A percentile compares a stretch with the other conserved stretches of the same genome.
Conservation (phyloP, 208 protist species). For the Leishmania lainsoni region DNA sequence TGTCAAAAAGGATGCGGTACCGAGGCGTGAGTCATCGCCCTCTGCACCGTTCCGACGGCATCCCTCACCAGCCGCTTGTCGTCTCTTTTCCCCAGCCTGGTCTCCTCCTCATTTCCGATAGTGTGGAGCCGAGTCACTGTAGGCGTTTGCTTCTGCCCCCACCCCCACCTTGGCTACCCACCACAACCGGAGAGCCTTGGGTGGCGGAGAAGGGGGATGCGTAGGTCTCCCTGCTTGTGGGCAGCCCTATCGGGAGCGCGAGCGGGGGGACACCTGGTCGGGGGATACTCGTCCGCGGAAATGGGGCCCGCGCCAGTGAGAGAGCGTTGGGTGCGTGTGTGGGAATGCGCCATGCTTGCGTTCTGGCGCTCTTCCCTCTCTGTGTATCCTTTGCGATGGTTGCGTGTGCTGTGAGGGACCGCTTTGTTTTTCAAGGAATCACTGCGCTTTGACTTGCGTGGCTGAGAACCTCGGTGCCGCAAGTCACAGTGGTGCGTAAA, state of each 20-base stretch:
- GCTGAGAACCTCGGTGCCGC: too few relatives aligned
- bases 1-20: background rate
- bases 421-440: too few relatives aligned
- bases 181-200: background rate
- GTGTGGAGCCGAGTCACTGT: background rate
- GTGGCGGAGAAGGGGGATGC: background rate
- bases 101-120: background rate
- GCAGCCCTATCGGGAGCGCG: background rate
- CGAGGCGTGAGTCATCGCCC: background rate
- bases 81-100: background rate
- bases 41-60: background rate
- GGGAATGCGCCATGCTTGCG: background rate
- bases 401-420: too few relatives aligned
- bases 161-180: background rate
- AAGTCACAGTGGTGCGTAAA: too few relatives aligned
- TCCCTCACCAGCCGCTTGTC: background rate
- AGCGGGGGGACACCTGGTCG: background rate
- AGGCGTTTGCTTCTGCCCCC: background rate
- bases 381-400: background rate
- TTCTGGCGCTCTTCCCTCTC: background rate
- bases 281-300: background rate
- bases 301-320: background rate
- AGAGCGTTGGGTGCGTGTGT: background rate
- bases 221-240: background rate
- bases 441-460: too few relatives aligned